A percentile compares a stretch with the other conserved stretches of the same genome.
Conservation (phyloP, 2,329 filamentous ascomycete species). For the Alternaria dauci region DNA sequence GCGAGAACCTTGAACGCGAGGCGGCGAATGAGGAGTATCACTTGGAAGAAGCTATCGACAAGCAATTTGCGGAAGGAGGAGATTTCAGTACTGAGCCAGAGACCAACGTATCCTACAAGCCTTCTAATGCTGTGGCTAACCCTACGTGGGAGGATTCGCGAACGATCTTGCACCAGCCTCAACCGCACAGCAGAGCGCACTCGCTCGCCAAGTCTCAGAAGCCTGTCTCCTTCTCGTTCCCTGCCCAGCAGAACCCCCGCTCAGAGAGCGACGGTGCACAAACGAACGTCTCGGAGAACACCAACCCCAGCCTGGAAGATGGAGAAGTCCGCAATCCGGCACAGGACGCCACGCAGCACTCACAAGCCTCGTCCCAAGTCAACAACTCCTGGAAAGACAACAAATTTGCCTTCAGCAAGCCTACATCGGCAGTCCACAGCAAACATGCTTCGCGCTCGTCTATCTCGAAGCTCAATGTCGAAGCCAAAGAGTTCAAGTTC, state of each 20-base stretch:
- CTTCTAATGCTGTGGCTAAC: conserved; percentile 37
- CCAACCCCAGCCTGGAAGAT: conserved; percentile 51
- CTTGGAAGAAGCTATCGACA: conserved; percentile 78
- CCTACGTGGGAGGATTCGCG: conserved; percentile 46
- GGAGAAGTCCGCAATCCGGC: conserved; percentile 34
- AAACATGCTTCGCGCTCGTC: conserved; percentile 74
- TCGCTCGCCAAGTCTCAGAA: conserved; percentile 72
- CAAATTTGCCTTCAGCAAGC: conserved; percentile 46
- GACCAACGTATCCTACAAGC: conserved; percentile 36
- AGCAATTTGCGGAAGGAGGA: conserved; percentile 80
- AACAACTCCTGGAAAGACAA: conserved; percentile 50
- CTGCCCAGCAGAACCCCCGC: conserved; percentile 41
- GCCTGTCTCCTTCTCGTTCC: conserved; percentile 42
- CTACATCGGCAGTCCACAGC: conserved; percentile 46
- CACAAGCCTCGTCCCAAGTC: conserved; percentile 48
- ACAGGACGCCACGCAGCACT: conserved; percentile 43
- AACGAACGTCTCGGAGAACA: conserved; percentile 52
- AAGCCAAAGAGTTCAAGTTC: conserved; percentile 87
- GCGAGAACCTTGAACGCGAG: conserved; percentile 80
- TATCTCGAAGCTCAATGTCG: conserved; percentile 83
- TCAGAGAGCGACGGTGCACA: conserved; percentile 52
- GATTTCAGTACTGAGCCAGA: conserved; percentile 66
- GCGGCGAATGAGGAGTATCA: conserved; percentile 88
- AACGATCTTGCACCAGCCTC: conserved; percentile 71
- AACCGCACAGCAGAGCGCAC: conserved; percentile 76